phyloP scores from a whole-genome alignment of 78 protist species.

The Dictyostelium citrinum region DNA sequence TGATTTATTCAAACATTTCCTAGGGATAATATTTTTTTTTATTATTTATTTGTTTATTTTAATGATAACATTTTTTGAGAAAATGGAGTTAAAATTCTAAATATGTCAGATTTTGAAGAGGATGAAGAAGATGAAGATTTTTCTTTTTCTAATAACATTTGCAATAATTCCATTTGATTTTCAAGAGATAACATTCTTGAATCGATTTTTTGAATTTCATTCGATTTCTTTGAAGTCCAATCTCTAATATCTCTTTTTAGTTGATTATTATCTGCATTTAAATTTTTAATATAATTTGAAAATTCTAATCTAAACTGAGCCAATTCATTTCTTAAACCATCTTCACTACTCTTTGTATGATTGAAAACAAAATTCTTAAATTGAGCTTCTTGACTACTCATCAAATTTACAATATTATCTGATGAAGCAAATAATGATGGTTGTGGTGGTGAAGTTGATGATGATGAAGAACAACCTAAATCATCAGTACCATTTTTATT shows the following conservation, averaged over 20 bases:
- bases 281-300: not conserved
- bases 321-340: not conserved
- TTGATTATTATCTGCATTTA: not conserved
- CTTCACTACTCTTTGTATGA: not conserved
- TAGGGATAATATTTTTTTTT: not conserved
- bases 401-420: not conserved
- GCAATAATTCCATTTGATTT: conserved; percentile 40
- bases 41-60: not conserved
- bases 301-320: conserved; percentile 16
- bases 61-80: conserved; percentile 7
- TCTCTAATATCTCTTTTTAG: conserved; percentile 50
- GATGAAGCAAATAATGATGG: not conserved
- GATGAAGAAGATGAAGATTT: not conserved
- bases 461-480: not conserved
- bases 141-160: conserved; percentile 8
- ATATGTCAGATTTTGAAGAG: conserved; percentile 5
- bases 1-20: not conserved
- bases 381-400: not conserved
- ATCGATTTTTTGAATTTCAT: not conserved
- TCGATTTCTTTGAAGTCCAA: conserved; percentile 21
- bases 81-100: not conserved
- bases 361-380: not conserved
- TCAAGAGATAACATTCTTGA: conserved; percentile 4
- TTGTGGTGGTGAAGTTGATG: not conserved
- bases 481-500: not conserved